Evolutionary conservation across 2,329 filamentous ascomycete species (phyloP), one percentile per base, ranked within the genome.

Genomic region (Helicocarpus griseus): DNA sequence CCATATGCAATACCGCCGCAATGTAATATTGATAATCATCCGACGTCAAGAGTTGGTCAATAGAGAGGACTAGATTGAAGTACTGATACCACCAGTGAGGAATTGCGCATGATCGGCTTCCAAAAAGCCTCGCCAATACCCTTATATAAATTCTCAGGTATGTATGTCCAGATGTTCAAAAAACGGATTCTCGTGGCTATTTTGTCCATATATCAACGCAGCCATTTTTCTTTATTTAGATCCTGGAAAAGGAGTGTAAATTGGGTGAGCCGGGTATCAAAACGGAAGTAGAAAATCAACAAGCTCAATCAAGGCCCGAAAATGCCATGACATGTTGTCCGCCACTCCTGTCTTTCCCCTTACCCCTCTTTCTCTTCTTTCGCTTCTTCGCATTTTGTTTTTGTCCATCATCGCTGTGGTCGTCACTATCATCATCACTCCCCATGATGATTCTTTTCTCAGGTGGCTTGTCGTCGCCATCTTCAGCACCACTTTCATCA

Each of bases 371-470:
- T 53, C 63, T 63, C 61, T 72, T 72, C 62, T 72, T 77, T 63
- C 73, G 76, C 64, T 69, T 74, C 58, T 69, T 71, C 24, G 66
- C 56, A 35, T 60, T 65, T 40, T 75, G 71, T 29, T 69, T 70
- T 6, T 78, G 74, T 43, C 74, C 77, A 33, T 77, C 73, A 43
- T 73, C 73, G 5, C 72, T 74, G 14, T 66, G 63, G 21, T 60
- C 59, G 17, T 64, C 64, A 28, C 65, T 61, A 6, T 63, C 63
- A 31, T 44, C 35, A 19, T 54, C 51, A 21, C 46, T 51, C 24
- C 57, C 57, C 44, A 60, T 59, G 5, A 60, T 59, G 6, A 62
- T 63, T 52, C 68, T 69, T 50, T 60, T 57, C 53, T 35, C 66
- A 66, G 64, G 73, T 61, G 56, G 66, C 71, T 70, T 64, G 77